phyloP scores from a whole-genome alignment of 192 early-diverging fungal species.

The Coemansia pectinata region DNA sequence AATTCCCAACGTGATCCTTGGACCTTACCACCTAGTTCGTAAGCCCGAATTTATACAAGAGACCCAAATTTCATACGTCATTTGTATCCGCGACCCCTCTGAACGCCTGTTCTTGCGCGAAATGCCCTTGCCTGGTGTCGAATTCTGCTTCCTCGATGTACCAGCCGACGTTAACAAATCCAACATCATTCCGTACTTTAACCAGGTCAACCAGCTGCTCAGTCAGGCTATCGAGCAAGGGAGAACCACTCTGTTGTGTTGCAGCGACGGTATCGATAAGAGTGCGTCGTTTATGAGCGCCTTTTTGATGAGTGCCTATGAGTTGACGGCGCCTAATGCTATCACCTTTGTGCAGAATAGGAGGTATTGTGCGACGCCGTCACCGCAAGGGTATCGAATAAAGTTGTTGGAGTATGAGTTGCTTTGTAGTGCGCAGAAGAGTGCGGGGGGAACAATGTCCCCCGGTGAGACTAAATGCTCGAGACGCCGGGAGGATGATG shows the following conservation, averaged over 20 bases:
- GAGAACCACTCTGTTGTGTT: conserved; percentile 66
- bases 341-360: conserved; percentile 84
- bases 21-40: conserved; percentile 73
- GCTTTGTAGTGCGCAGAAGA: conserved; percentile 36
- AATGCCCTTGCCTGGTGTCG: conserved; percentile 58
- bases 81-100: conserved; percentile 71
- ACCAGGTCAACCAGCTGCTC: conserved; percentile 62
- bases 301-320: conserved; percentile 80
- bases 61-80: conserved; percentile 71
- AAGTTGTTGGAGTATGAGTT: conserved; percentile 51
- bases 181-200: conserved; percentile 81
- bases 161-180: conserved; percentile 75
- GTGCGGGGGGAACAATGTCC: background rate
- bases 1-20: conserved; percentile 64
- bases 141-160: conserved; percentile 70
- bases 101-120: conserved; percentile 65
- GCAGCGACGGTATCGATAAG: conserved; percentile 81
- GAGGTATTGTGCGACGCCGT: conserved; percentile 70
- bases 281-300: conserved; percentile 86
- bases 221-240: conserved; percentile 38
- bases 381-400: conserved; percentile 41
- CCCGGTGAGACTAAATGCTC: conserved; percentile 9
- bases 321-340: conserved; percentile 66
- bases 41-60: conserved; percentile 59
- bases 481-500: conserved; percentile 26